A percentile compares a stretch with the other conserved stretches of the same genome.
These are phyloP conservation scores for Fusarium sp. DNA, from an alignment of 2,329 filamentous ascomycete genomes.

Conservation along the genomic window DNA sequence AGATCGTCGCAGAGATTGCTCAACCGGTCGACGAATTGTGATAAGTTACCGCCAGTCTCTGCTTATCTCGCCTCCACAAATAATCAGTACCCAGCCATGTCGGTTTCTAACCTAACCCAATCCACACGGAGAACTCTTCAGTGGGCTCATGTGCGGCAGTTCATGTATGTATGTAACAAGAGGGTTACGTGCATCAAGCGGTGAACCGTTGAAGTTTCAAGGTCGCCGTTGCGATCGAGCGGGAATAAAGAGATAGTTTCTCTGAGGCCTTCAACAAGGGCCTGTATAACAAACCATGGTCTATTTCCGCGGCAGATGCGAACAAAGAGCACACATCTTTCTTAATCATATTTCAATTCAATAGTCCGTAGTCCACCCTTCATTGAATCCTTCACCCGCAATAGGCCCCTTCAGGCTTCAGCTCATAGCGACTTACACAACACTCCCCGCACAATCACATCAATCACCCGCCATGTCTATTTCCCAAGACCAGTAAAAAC, in stretches of 20 bases:
- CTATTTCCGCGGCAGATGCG: background rate
- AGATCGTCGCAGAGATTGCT: constrained; percentile 18
- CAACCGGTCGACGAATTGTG: constrained; percentile 14
- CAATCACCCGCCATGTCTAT: constrained; percentile 32
- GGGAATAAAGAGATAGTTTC: constrained; percentile 15
- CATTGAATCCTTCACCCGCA: constrained; percentile 1
- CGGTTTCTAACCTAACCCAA: background rate
- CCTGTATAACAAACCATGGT: background rate
- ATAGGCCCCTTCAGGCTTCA: constrained; percentile 15
- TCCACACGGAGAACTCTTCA: background rate
- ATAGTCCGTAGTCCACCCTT: background rate
- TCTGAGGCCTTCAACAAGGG: constrained; percentile 3
- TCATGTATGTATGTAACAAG: constrained; percentile 31
- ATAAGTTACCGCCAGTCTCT: constrained; percentile 22
- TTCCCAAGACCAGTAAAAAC: constrained; percentile 18
- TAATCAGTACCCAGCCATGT: background rate
- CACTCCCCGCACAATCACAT: constrained; percentile 21
- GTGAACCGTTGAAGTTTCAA: constrained; percentile 30
- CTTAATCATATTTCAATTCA: background rate
- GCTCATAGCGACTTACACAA: constrained; percentile 15
- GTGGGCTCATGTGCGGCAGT: constrained; percentile 19
- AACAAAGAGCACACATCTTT: background rate
- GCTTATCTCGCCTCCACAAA: constrained; percentile 16
- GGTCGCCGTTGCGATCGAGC: background rate
- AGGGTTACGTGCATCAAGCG: constrained; percentile 35